Evolutionary conservation across 1,284 basidiomycete genomes (phyloP).

Genomic region (Ganoderma sp.): DNA sequence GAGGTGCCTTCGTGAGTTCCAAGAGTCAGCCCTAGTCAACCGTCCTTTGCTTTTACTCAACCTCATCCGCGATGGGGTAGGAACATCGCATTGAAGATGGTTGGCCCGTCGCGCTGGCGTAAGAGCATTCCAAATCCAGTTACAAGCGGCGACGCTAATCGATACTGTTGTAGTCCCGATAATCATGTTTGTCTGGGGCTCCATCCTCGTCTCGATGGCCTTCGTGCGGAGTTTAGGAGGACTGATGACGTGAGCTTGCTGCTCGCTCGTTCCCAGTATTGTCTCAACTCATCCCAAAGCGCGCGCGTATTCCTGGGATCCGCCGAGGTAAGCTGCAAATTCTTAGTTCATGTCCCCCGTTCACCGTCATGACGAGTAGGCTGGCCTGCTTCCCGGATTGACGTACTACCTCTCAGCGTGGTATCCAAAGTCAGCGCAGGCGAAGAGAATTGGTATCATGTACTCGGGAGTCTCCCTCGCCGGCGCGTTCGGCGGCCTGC

Average conservation of each 20-base stretch:
- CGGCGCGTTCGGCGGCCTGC: constrained; percentile 33
- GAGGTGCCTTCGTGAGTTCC: constrained; percentile 27
- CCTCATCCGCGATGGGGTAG: constrained; percentile 4
- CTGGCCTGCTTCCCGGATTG: constrained; percentile 59
- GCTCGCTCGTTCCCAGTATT: not conserved
- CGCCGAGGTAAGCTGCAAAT: constrained; percentile 6
- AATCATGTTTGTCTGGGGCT: constrained; percentile 28
- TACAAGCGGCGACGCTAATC: not conserved
- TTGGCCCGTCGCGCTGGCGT: constrained; percentile 29
- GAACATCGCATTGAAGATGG: constrained; percentile 26
- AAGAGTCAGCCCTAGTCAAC: not conserved
- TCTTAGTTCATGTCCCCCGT: constrained; percentile 43
- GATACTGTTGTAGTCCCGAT: not conserved
- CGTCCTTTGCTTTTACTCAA: no score
- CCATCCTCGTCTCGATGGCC: constrained; percentile 22
- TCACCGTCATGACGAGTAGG: constrained; percentile 44
- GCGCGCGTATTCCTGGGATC: constrained; percentile 16
- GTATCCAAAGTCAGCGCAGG: constrained; percentile 25
- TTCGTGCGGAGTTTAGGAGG: constrained; percentile 29
- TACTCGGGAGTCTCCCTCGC: constrained; percentile 61
- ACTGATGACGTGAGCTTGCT: constrained; percentile 20
- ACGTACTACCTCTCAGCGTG: constrained; percentile 54
- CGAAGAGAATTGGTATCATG: constrained; percentile 46
- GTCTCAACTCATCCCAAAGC: not conserved
- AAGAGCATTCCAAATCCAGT: constrained; percentile 14